Evolutionary conservation across 2,329 filamentous ascomycete genomes (phyloP).

Genomic region (Xylariaceae sp.): DNA sequence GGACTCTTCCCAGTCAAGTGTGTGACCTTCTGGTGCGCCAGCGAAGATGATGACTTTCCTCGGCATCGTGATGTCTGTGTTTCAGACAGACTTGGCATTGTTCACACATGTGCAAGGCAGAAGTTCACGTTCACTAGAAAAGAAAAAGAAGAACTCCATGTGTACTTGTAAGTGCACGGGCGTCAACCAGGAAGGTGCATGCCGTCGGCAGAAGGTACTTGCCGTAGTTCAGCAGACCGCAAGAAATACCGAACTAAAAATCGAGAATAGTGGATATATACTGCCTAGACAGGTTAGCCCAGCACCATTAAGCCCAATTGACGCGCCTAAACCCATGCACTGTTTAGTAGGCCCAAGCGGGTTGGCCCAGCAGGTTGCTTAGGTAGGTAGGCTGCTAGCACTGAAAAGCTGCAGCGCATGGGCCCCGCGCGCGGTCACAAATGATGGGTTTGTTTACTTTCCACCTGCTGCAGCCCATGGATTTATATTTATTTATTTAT

Average conservation of each 20-base stretch:
- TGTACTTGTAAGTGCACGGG: no score
- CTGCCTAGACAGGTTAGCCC: no score
- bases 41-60: conserved; percentile 27
- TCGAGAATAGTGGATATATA: no score
- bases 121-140: background rate
- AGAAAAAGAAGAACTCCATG: background rate
- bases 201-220: no score
- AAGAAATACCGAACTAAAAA: no score
- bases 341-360: no score
- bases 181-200: no score
- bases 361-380: background rate
- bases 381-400: background rate
- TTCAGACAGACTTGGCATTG: conserved; percentile 4
- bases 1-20: conserved; percentile 24
- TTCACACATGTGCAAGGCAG: background rate
- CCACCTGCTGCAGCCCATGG: background rate
- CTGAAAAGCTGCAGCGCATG: background rate
- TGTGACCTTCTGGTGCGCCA: conserved; percentile 27
- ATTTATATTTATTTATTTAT: background rate
- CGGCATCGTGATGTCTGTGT: conserved; percentile 23
- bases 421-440: conserved; percentile 1
- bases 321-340: no score
- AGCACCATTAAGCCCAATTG: no score
- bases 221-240: no score
- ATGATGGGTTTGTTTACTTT: conserved; percentile 31